Conservation (phyloP, 2,329 filamentous ascomycete genomes). For the Fusarium stilboides region DNA sequence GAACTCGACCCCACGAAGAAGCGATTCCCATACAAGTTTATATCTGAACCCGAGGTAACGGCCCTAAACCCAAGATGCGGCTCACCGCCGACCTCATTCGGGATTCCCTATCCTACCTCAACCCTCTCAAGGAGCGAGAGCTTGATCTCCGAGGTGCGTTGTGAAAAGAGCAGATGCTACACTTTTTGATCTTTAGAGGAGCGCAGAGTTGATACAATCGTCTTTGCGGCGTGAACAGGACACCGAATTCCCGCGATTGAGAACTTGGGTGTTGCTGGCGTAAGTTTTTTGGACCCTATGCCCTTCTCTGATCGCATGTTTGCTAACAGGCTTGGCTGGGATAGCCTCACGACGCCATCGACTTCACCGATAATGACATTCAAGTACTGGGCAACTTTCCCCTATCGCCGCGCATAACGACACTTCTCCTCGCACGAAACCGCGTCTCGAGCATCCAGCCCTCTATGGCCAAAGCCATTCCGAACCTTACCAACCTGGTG, state of each 20-base stretch:
- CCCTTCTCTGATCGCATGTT: conserved; percentile 4
- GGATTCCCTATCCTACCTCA: conserved; percentile 96
- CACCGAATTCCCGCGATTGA: conserved; percentile 98
- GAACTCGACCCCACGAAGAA: conserved; percentile 8
- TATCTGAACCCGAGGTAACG: conserved; percentile 46
- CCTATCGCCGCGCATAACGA: conserved; percentile 87
- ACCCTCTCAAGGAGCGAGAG: conserved; percentile 98
- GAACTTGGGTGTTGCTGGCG: conserved; percentile 94
- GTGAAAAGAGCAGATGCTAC: conserved; percentile 98
- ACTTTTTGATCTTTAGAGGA: conserved; percentile 64
- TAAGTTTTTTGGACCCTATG: conserved; percentile 63
- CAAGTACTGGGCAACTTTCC: conserved; percentile 92
- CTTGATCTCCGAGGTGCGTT: conserved; percentile 98
- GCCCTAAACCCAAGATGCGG: conserved; percentile 76
- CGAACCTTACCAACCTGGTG: conserved; percentile 85
- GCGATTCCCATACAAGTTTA: neutral
- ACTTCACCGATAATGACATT: conserved; percentile 99
- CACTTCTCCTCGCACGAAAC: conserved; percentile 91
- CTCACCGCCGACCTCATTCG: conserved; percentile 96
- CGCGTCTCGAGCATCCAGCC: conserved; percentile 87
- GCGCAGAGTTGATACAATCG: conserved; percentile 87
- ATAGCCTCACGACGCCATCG: conserved; percentile 95
- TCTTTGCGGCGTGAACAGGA: conserved; percentile 75
- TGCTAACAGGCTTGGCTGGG: conserved; percentile 14
- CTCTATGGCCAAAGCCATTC: conserved; percentile 80